These are phyloP conservation scores for Magnaporthiopsis poae DNA, from an alignment of 2,329 filamentous ascomycete species.

Conservation along the genomic window DNA sequence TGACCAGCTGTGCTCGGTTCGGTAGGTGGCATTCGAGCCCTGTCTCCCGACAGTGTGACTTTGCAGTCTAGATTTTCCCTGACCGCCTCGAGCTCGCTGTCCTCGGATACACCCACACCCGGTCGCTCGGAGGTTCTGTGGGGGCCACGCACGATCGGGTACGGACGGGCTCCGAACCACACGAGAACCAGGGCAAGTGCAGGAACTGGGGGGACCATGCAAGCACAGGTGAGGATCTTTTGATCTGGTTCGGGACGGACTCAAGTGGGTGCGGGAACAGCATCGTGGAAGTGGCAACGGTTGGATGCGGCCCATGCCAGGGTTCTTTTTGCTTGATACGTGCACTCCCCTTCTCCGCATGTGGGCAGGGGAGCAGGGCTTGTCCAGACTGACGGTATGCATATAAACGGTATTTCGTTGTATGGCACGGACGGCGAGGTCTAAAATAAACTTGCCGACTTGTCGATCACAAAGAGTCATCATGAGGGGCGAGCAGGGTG, in stretches of 20 bases:
- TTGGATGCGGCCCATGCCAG: not conserved
- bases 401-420: not conserved
- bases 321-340: not conserved
- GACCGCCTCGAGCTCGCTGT: not conserved
- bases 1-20: not conserved
- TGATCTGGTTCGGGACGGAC: not conserved
- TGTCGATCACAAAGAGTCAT: not conserved
- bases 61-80: not conserved
- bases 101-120: no score
- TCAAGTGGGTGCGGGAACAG: not conserved
- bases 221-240: not conserved
- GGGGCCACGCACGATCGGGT: not conserved
- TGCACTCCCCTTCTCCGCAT: not conserved
- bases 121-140: not conserved
- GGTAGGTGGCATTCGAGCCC: not conserved
- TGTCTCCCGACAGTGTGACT: not conserved
- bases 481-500: not conserved
- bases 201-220: not conserved
- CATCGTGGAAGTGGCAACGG: not conserved
- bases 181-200: not conserved
- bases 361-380: not conserved
- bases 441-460: not conserved
- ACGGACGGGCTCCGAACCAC: not conserved
- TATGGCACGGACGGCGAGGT: not conserved
- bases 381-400: not conserved